phyloP scores from a whole-genome alignment of 768 basidiomycete genomes.

The Crepidotus variabilis region DNA sequence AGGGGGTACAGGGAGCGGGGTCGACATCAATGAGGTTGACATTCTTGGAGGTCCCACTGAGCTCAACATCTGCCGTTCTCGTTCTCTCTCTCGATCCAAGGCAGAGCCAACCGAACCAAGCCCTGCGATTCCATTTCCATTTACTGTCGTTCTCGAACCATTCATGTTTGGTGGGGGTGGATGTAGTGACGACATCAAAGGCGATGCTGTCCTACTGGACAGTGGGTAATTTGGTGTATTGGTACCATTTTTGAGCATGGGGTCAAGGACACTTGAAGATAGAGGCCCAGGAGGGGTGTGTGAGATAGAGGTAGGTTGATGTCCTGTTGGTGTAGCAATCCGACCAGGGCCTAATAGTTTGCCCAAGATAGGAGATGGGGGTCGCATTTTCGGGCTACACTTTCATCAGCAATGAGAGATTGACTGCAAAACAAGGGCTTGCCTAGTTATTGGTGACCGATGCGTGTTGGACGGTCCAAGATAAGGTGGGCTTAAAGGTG shows the following conservation, averaged over 20 bases:
- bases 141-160: conserved; percentile 9
- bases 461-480: conserved; percentile 14
- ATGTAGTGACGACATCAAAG: conserved; percentile 24
- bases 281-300: conserved; percentile 8
- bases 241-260: conserved; percentile 16
- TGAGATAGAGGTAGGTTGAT: conserved; percentile 11
- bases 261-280: conserved; percentile 1
- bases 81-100: conserved; percentile 25
- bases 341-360: conserved; percentile 19
- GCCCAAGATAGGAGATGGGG: conserved; percentile 25
- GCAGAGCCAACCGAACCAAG: conserved; percentile 11
- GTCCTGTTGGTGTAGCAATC: conserved; percentile 19
- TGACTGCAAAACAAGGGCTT: not conserved
- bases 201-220: conserved; percentile 29
- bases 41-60: conserved; percentile 25
- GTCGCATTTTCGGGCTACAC: conserved; percentile 28
- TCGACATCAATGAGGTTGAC: conserved; percentile 10
- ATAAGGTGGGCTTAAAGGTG: conserved; percentile 25
- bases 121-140: conserved; percentile 8
- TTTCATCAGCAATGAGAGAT: conserved; percentile 1
- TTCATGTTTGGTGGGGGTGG: conserved; percentile 5
- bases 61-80: conserved; percentile 20
- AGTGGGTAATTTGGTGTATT: conserved; percentile 11
- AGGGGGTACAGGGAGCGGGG: conserved; percentile 23
- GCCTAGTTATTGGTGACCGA: conserved; percentile 21